Evolutionary conservation across 768 basidiomycete genomes (phyloP).

Genomic region (Russula lepida): DNA sequence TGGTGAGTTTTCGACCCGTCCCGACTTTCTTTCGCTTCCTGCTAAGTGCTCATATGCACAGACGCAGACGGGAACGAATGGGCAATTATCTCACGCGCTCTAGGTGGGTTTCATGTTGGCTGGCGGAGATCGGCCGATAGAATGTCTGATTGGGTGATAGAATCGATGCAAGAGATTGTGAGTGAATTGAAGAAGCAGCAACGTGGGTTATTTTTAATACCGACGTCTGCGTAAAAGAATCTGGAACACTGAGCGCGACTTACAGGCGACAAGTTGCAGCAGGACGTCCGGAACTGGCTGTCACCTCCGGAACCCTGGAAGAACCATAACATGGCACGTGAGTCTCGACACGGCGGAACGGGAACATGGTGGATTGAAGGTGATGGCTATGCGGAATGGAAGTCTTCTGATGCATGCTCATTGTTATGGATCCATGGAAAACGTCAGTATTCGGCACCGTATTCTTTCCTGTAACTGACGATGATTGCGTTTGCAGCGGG

Average conservation of each 20-base stretch:
- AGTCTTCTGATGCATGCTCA: not conserved
- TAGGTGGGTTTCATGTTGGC: not conserved
- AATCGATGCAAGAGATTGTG: not conserved
- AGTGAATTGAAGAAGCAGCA: not conserved
- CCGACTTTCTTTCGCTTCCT: not conserved
- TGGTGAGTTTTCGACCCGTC: not conserved
- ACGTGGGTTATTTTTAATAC: not conserved
- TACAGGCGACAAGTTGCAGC: not conserved
- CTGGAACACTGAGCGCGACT: not conserved
- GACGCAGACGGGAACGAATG: not conserved
- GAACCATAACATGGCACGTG: not conserved
- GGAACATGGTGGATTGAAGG: not conserved
- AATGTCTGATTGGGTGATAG: not conserved
- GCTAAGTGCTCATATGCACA: too few species aligned
- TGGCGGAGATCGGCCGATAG: not conserved
- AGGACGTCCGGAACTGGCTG: not conserved
- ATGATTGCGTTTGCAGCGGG: not conserved
- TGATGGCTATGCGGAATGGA: not conserved
- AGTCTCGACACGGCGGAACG: not conserved
- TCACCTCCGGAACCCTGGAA: conserved; percentile 5
- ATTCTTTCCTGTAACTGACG: not conserved
- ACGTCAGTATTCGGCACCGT: not conserved
- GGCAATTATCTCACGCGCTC: not conserved
- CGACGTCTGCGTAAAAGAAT: too few species aligned
- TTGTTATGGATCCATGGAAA: conserved; percentile 5